Conservation (phyloP, 2,329 filamentous ascomycete genomes). For the Paecilomyces niveus region DNA sequence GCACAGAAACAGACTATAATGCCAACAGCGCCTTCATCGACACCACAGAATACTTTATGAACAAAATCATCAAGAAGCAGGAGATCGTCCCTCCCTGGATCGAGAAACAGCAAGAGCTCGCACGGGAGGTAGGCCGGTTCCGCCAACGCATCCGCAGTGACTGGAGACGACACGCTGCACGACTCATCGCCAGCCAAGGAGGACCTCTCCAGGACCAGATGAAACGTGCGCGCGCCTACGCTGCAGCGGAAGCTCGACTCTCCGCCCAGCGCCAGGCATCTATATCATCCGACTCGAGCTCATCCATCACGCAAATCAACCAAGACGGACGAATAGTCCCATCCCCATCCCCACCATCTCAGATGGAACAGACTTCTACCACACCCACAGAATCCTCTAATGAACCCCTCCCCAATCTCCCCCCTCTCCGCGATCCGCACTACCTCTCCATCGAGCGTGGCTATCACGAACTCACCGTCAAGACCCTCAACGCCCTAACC, state of each 20-base stretch:
- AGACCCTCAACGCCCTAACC: slow-evolving; percentile 69
- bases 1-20: slow-evolving; percentile 64
- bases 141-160: slow-evolving; percentile 67
- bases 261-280: slow-evolving; percentile 19
- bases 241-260: slow-evolving; percentile 59
- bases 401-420: slow-evolving; percentile 32
- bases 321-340: slow-evolving; percentile 17
- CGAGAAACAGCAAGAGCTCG: slow-evolving; percentile 91
- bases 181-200: slow-evolving; percentile 69
- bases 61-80: slow-evolving; percentile 95
- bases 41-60: slow-evolving; percentile 96
- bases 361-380: background rate
- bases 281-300: slow-evolving; percentile 6
- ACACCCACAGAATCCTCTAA: slow-evolving; percentile 3
- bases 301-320: slow-evolving; percentile 13
- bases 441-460: slow-evolving; percentile 68
- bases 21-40: slow-evolving; percentile 86
- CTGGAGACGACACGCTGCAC: slow-evolving; percentile 76
- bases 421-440: slow-evolving; percentile 67
- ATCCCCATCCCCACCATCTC: background rate
- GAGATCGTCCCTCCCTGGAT: slow-evolving; percentile 97
- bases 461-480: slow-evolving; percentile 70
- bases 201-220: slow-evolving; percentile 70
- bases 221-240: slow-evolving; percentile 62
- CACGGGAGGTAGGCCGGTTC: slow-evolving; percentile 62